These are phyloP conservation scores for Hansenula anomala DNA, from an alignment of 1,139 yeast species.

Conservation along the genomic window DNA sequence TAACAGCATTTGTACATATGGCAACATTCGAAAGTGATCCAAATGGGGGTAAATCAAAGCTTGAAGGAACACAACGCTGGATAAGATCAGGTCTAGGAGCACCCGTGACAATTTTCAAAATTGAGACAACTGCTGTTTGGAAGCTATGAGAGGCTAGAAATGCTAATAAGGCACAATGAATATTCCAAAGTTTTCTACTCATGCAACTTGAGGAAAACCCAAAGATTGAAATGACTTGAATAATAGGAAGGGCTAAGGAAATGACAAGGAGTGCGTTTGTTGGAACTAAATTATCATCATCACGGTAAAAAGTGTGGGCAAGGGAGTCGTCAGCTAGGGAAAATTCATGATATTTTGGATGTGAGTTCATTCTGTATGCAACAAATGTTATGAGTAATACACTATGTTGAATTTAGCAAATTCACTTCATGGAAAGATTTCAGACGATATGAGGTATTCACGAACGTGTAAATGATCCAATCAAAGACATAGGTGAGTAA, in stretches of 20 bases:
- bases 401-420: background rate
- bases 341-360: conserved; percentile 41
- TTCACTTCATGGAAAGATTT: too few relatives aligned
- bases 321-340: conserved; percentile 30
- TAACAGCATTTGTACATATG: conserved; percentile 30
- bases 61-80: conserved; percentile 35
- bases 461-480: conserved; percentile 29
- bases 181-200: conserved; percentile 37
- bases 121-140: conserved; percentile 36
- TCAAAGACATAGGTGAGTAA: conserved; percentile 33
- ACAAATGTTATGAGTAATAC: conserved; percentile 23
- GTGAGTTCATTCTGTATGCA: conserved; percentile 30
- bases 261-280: conserved; percentile 27
- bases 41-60: conserved; percentile 14
- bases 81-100: conserved; percentile 45
- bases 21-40: conserved; percentile 30
- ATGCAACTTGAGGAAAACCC: conserved; percentile 21
- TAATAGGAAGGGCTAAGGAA: conserved; percentile 32
- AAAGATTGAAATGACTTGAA: conserved; percentile 25
- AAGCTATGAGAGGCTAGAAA: conserved; percentile 36
- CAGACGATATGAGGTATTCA: too few relatives aligned
- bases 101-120: conserved; percentile 41
- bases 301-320: conserved; percentile 32
- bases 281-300: conserved; percentile 31
- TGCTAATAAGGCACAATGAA: conserved; percentile 33